Base-by-base conservation (phyloP, 73 alveolate genomes). In the Paramecium primaurelia region DNA sequence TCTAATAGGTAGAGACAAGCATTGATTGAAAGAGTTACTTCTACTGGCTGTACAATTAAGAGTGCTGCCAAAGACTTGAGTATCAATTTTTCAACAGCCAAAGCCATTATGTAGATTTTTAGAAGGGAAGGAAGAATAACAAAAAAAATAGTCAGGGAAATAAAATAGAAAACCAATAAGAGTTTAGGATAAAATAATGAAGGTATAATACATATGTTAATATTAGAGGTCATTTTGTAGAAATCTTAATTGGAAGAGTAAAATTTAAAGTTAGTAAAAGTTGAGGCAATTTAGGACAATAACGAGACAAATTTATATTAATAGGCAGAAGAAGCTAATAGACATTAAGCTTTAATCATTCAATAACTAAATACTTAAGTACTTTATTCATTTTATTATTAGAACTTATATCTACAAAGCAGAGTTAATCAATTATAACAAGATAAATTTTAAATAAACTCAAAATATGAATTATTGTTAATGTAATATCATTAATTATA, bases 41-140 rank as follows among this genome's bases (percentile, higher is more conserved):
- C 88, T 30, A 75, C 88, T 75, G 88, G 88, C 18, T 75, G 88
- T 75, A 75, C 88, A 18, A 75, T 75, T 5, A 75, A 75, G n/a
- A 75, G 68, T 34, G 88, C 88, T 12, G 88, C 88, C 9, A 36
- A 38, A 26, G 88, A 75, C 16, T 42, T 75, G 9, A 36, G 47
- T 38, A 75, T 75, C 34, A 75, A 75, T 37, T 34, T 75, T 42
- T 75, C 88, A 22, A 75, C 88, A 75, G 88, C 88, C 9, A 75
- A 75, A 38, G 88, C 88, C 4, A 75, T 75, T 1, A 75, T 75
- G 88, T 2, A 75, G 16, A 75, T 37, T 38, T 75, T 38, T 38
- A 75, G 68, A 38, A 75, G 68, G n/a, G 88, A 75, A 42, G 88
- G 88, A 30, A 75, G 88, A 38, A 36, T 75, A 34, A 38, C 58